Evolutionary conservation across 2,329 filamentous ascomycete species (phyloP).

Genomic region (Clonostachys byssicola): DNA sequence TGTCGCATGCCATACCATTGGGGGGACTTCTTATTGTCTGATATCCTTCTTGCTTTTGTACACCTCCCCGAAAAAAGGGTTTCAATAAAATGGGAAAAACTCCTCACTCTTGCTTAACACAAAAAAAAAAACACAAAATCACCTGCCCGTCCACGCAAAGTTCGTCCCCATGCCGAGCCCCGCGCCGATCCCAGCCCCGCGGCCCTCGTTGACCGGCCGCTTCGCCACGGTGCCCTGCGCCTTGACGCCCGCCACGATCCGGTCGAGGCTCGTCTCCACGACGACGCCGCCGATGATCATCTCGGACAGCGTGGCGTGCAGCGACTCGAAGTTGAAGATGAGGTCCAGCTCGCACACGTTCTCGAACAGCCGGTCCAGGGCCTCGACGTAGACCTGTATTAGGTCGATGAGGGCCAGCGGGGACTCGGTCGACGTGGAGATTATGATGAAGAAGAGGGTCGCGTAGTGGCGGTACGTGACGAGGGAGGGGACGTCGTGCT

Average conservation of each 20-base stretch:
- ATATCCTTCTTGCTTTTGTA: constrained; percentile 1
- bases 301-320: constrained; percentile 86
- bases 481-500: constrained; percentile 88
- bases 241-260: constrained; percentile 80
- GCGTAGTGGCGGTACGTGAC: constrained; percentile 98
- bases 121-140: constrained; percentile 7
- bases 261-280: constrained; percentile 84
- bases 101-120: neutral
- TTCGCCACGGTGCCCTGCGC: constrained; percentile 75
- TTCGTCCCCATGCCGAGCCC: constrained; percentile 53
- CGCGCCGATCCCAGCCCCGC: constrained; percentile 37
- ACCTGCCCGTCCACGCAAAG: constrained; percentile 49
- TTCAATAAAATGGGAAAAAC: no score
- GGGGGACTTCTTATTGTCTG: neutral
- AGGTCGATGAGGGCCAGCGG: constrained; percentile 92
- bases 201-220: constrained; percentile 69
- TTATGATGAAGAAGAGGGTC: constrained; percentile 97
- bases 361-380: constrained; percentile 91
- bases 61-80: no score
- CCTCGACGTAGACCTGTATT: constrained; percentile 97
- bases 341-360: constrained; percentile 98
- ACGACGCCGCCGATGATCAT: constrained; percentile 96
- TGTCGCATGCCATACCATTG: neutral
- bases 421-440: constrained; percentile 92
- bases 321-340: constrained; percentile 98